Conservation (phyloP, 2,329 filamentous ascomycete genomes). For the Ascochyta viciae-villosae region DNA sequence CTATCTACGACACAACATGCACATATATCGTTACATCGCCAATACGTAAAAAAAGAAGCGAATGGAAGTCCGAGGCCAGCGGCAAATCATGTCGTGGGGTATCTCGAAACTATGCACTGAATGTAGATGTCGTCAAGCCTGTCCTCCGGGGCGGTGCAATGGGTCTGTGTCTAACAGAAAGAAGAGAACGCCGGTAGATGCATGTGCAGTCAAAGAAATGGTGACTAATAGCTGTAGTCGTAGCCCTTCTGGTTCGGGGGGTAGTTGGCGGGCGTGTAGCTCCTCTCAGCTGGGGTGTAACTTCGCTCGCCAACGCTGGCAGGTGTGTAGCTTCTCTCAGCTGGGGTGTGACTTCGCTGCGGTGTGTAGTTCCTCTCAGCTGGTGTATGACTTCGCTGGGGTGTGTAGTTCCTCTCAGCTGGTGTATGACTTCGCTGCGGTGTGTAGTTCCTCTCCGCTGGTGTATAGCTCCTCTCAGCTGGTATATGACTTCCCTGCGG, state of each 20-base stretch:
- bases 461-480: constrained; percentile 11
- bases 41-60: constrained; percentile 22
- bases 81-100: constrained; percentile 30
- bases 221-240: constrained; percentile 23
- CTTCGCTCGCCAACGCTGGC: too few relatives aligned
- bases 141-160: constrained; percentile 4
- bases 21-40: constrained; percentile 6
- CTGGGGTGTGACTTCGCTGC: too few relatives aligned
- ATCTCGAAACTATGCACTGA: constrained; percentile 39
- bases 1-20: too few relatives aligned
- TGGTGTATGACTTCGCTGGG: too few relatives aligned
- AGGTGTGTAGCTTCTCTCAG: too few relatives aligned
- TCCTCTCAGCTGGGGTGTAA: too few relatives aligned
- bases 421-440: not conserved
- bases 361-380: too few relatives aligned
- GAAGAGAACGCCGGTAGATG: constrained; percentile 29
- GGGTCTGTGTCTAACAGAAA: constrained; percentile 28
- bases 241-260: constrained; percentile 28
- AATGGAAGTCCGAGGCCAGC: constrained; percentile 47
- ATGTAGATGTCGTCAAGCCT: constrained; percentile 20
- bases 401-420: too few relatives aligned
- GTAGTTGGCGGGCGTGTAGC: constrained; percentile 6
- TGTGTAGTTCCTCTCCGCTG: constrained; percentile 7
- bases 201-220: constrained; percentile 5
- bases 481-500: constrained; percentile 14